Conservation (phyloP, 1,139 yeast genomes). For the Zhuliangozyma blackwelliae region DNA sequence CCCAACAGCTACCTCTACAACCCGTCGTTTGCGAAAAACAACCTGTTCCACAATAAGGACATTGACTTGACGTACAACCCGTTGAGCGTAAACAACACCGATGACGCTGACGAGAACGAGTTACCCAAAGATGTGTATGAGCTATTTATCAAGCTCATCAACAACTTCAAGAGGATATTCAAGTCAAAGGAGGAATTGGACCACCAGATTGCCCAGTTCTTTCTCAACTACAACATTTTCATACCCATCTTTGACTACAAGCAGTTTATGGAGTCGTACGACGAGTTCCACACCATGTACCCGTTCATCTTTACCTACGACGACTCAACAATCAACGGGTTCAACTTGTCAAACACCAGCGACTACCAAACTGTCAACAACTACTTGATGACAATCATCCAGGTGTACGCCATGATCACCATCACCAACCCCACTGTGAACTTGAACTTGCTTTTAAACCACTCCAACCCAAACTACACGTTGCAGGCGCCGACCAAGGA, state of each 20-base stretch:
- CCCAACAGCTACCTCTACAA: constrained; percentile 43
- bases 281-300: constrained; percentile 54
- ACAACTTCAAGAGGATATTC: constrained; percentile 44
- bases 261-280: constrained; percentile 53
- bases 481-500: constrained; percentile 12
- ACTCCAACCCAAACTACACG: constrained; percentile 33
- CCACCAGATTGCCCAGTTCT: constrained; percentile 48
- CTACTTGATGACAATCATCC: constrained; percentile 43
- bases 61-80: constrained; percentile 43
- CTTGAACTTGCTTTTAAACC: constrained; percentile 38
- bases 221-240: constrained; percentile 52
- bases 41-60: constrained; percentile 38
- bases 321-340: constrained; percentile 48
- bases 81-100: constrained; percentile 25
- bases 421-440: constrained; percentile 46
- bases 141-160: constrained; percentile 42
- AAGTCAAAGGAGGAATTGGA: constrained; percentile 46
- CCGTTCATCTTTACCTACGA: constrained; percentile 49
- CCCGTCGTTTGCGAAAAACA: constrained; percentile 37
- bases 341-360: constrained; percentile 42
- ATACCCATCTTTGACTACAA: constrained; percentile 62
- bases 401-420: constrained; percentile 44
- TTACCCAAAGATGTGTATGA: constrained; percentile 43
- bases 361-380: constrained; percentile 51
- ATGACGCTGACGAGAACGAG: constrained; percentile 10